A percentile compares a stretch with the other conserved stretches of the same genome.
Conservation (phyloP, 2,329 filamentous ascomycete genomes). For the Diplodia sapinea region DNA sequence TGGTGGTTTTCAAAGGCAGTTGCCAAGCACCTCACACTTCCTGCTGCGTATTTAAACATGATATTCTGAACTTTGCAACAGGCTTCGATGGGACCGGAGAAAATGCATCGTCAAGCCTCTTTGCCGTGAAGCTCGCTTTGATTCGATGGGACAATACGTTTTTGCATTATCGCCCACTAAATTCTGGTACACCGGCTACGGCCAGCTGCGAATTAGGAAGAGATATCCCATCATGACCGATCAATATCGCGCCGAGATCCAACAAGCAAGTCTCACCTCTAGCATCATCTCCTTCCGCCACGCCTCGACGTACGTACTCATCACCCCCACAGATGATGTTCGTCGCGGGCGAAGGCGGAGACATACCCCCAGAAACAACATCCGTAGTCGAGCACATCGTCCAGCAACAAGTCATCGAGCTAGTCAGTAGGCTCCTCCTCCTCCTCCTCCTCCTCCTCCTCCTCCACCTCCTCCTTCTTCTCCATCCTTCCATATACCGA, state of each 20-base stretch:
- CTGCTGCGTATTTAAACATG: neutral
- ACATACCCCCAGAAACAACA: neutral
- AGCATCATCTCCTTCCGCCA: neutral
- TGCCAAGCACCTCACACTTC: neutral
- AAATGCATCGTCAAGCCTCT: too few relatives aligned
- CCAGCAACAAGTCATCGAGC: conserved; percentile 10
- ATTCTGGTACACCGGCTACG: neutral
- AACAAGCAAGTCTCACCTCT: neutral
- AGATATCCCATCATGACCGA: neutral
- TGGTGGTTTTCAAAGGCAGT: neutral
- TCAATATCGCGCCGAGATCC: neutral
- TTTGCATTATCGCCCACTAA: too few relatives aligned
- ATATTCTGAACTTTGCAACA: neutral
- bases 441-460: neutral
- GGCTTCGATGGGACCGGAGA: too few relatives aligned
- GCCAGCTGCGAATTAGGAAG: too few relatives aligned
- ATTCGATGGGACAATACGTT: too few relatives aligned
- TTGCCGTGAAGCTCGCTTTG: too few relatives aligned
- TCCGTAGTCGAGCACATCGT: neutral
- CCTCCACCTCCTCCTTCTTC: neutral
- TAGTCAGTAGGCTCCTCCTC: neutral
- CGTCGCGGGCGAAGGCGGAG: neutral
- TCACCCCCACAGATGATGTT: neutral
- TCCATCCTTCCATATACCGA: too few relatives aligned
- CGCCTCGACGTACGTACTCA: too few relatives aligned